A percentile compares a stretch with the other conserved stretches of the same genome.
Conservation (phyloP, 2,329 filamentous ascomycete genomes). For the Cyphellophora europaea region DNA sequence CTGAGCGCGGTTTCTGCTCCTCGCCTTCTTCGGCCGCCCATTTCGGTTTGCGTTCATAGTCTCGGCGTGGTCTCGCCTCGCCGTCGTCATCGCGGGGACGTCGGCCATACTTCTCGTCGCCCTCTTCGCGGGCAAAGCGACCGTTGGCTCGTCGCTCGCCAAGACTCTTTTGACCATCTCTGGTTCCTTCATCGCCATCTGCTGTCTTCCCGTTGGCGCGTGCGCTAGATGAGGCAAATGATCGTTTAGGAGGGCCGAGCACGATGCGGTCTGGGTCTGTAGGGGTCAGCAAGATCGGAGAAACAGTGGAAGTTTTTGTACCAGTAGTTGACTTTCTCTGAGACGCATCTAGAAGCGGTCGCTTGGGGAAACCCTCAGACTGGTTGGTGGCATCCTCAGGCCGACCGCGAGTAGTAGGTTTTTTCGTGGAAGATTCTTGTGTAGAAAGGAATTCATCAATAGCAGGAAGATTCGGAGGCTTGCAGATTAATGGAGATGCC, state of each 20-base stretch:
- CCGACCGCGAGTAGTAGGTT: constrained; percentile 11
- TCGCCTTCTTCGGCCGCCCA: constrained; percentile 16
- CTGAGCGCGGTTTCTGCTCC: constrained; percentile 21
- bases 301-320: too few relatives aligned
- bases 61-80: constrained; percentile 6
- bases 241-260: constrained; percentile 73
- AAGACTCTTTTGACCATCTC: neutral
- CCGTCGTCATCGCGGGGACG: constrained; percentile 2
- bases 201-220: too few relatives aligned
- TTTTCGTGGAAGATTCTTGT: constrained; percentile 33
- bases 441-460: constrained; percentile 52
- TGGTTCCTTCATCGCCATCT: neutral
- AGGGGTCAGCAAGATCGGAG: too few relatives aligned
- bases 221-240: constrained; percentile 67
- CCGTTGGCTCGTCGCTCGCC: too few relatives aligned
- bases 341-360: too few relatives aligned
- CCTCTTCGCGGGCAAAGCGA: neutral
- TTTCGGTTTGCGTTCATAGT: constrained; percentile 12
- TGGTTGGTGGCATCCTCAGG: too few relatives aligned
- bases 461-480: constrained; percentile 69
- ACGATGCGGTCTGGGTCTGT: constrained; percentile 64
- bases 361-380: too few relatives aligned
- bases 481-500: constrained; percentile 73
- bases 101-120: constrained; percentile 2
- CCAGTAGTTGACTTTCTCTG: constrained; percentile 40